Percentiles rank a stretch among this genome's conserved stretches.
Evolutionary conservation across 2,329 filamentous ascomycete genomes (phyloP).

Genomic region (Shiraia sp.): DNA sequence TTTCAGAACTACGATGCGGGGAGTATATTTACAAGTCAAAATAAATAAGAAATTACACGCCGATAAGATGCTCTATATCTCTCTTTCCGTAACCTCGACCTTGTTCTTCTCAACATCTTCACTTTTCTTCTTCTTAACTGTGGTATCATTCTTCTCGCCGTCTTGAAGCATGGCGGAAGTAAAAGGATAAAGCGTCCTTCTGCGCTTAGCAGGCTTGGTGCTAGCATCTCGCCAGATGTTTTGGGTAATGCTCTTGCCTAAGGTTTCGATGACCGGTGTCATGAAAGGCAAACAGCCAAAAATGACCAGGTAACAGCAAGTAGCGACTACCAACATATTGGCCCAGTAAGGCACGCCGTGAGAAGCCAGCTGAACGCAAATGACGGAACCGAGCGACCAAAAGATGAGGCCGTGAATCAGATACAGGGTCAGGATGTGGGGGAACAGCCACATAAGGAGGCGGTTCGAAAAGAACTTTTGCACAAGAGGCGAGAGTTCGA

Average conservation of each 20-base stretch:
- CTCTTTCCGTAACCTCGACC: no score
- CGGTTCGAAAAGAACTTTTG: constrained; percentile 46
- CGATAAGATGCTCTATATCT: no score
- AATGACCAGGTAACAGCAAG: constrained; percentile 30
- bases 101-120: background rate
- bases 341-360: constrained; percentile 32
- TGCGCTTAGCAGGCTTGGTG: constrained; percentile 25
- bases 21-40: no score
- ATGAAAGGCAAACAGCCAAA: constrained; percentile 31
- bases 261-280: constrained; percentile 36
- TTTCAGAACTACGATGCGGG: no score
- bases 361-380: constrained; percentile 27
- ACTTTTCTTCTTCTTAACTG: background rate
- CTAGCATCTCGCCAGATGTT: constrained; percentile 31
- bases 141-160: constrained; percentile 1
- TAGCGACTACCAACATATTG: constrained; percentile 26
- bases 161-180: constrained; percentile 8
- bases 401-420: constrained; percentile 51
- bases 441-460: constrained; percentile 47
- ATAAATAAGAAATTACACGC: no score
- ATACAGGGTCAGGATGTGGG: constrained; percentile 52
- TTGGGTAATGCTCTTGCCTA: constrained; percentile 36
- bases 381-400: constrained; percentile 41
- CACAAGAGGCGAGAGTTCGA: constrained; percentile 30
- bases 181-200: constrained; percentile 24